These are phyloP conservation scores for Begonia fuchsioides DNA, from an alignment of 306 rosid species.

Conservation along the genomic window DNA sequence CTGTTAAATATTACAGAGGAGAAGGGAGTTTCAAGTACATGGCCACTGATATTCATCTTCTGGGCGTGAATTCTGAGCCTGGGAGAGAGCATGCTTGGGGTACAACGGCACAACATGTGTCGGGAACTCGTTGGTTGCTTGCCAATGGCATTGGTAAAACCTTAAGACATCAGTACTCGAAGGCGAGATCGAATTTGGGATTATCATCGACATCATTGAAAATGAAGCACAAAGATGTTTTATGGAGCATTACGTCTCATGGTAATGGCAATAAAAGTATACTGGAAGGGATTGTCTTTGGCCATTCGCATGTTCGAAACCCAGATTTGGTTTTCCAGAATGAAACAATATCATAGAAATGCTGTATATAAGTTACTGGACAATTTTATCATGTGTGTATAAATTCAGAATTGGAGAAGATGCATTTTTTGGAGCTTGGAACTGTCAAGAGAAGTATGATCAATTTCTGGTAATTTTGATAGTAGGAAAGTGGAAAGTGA, in stretches of 20 bases:
- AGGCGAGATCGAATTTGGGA: slow-evolving; percentile 29
- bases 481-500: too few relatives aligned
- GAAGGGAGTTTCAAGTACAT: slow-evolving; percentile 8
- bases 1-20: too few relatives aligned
- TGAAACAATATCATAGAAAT: neutral
- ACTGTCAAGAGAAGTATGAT: too few relatives aligned
- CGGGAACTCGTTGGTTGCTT: slow-evolving; percentile 58
- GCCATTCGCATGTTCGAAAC: slow-evolving; percentile 22
- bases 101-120: slow-evolving; percentile 34
- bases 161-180: slow-evolving; percentile 26
- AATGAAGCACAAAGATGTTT: slow-evolving; percentile 20
- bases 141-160: slow-evolving; percentile 37
- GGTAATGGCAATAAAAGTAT: slow-evolving; percentile 10
- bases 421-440: too few relatives aligned
- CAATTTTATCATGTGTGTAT: neutral
- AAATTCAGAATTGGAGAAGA: neutral
- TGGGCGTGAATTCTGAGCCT: slow-evolving; percentile 32
- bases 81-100: slow-evolving; percentile 39
- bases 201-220: slow-evolving; percentile 17
- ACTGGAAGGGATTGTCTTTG: slow-evolving; percentile 4
- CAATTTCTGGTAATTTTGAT: too few relatives aligned
- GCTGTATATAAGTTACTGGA: too few relatives aligned
- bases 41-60: slow-evolving; percentile 33
- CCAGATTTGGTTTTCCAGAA: slow-evolving; percentile 38
- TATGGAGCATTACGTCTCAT: slow-evolving; percentile 63